Evolutionary conservation across 805 yeast genomes (phyloP).

Genomic region (Candida ponderosae): DNA sequence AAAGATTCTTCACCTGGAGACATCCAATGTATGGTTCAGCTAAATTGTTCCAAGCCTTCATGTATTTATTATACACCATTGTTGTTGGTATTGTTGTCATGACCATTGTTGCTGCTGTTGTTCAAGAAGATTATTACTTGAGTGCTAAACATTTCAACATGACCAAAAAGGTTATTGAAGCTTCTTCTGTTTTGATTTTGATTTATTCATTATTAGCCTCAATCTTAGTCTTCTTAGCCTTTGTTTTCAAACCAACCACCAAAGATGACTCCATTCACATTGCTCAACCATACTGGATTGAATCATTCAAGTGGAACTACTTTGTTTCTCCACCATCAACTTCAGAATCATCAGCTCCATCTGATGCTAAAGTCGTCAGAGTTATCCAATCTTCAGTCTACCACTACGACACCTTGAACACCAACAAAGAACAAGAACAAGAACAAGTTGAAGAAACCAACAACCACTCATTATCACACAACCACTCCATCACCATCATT

Average conservation of each 20-base stretch:
- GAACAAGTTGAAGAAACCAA: constrained; percentile 14
- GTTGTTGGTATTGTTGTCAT: constrained; percentile 52
- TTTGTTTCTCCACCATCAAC: constrained; percentile 31
- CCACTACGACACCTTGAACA: constrained; percentile 24
- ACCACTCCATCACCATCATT: constrained; percentile 37
- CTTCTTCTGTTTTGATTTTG: constrained; percentile 38
- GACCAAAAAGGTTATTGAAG: constrained; percentile 49
- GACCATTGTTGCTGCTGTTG: constrained; percentile 57
- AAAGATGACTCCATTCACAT: constrained; percentile 43
- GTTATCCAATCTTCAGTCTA: constrained; percentile 53
- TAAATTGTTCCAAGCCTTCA: constrained; percentile 36
- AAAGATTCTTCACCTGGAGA: constrained; percentile 69
- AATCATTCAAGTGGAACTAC: constrained; percentile 51
- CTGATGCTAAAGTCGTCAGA: constrained; percentile 38
- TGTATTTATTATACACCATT: constrained; percentile 43
- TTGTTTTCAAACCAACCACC: constrained; percentile 44
- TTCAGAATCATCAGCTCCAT: constrained; percentile 18
- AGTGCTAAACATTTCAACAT: constrained; percentile 34
- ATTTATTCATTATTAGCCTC: constrained; percentile 51
- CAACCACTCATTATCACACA: constrained; percentile 33
- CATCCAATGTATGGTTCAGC: constrained; percentile 64
- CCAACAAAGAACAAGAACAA: constrained; percentile 3
- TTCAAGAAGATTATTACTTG: constrained; percentile 52
- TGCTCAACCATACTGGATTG: constrained; percentile 74
- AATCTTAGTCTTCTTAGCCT: constrained; percentile 43